Evolutionary conservation across 176 grass and related monocot species (phyloP).

Genomic region (Bothriochloa decipiens): DNA sequence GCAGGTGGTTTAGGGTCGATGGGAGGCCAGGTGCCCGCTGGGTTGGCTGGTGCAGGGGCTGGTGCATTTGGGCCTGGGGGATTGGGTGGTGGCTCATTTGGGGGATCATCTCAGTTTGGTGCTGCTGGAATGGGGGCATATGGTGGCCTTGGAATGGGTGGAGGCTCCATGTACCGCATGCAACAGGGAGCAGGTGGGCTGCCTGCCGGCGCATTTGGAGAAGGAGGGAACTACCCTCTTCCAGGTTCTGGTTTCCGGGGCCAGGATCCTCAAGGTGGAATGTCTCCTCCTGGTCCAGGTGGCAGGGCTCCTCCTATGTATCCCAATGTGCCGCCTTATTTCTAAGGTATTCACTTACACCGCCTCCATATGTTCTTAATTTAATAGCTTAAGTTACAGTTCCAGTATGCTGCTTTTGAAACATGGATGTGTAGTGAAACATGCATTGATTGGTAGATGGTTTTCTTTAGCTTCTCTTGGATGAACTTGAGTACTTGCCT

Average conservation of each 20-base stretch:
- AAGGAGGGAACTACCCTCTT: constrained; percentile 67
- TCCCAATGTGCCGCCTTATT: constrained; percentile 83
- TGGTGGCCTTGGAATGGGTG: constrained; percentile 62
- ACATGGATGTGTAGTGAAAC: neutral
- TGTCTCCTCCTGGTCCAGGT: constrained; percentile 68
- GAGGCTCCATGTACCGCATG: constrained; percentile 67
- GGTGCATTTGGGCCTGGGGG: constrained; percentile 53
- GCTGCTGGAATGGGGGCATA: constrained; percentile 68
- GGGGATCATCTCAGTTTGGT: constrained; percentile 65
- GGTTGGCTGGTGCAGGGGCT: constrained; percentile 48
- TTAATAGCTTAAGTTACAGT: constrained; percentile 4
- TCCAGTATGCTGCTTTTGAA: constrained; percentile 20
- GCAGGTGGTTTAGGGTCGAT: constrained; percentile 57
- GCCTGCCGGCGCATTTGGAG: constrained; percentile 59
- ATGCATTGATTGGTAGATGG: constrained; percentile 6
- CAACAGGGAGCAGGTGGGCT: constrained; percentile 56
- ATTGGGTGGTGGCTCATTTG: constrained; percentile 63
- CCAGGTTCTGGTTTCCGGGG: constrained; percentile 60
- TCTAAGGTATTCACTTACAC: constrained; percentile 70
- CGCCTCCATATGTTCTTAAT: neutral
- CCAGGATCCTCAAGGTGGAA: constrained; percentile 67
- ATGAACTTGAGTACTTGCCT: neutral
- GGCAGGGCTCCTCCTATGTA: constrained; percentile 64
- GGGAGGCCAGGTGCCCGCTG: constrained; percentile 55
- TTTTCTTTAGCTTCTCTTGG: neutral